Evolutionary conservation across 2,329 filamentous ascomycete genomes (phyloP).

Genomic region (Sarocladiaceae sp.): DNA sequence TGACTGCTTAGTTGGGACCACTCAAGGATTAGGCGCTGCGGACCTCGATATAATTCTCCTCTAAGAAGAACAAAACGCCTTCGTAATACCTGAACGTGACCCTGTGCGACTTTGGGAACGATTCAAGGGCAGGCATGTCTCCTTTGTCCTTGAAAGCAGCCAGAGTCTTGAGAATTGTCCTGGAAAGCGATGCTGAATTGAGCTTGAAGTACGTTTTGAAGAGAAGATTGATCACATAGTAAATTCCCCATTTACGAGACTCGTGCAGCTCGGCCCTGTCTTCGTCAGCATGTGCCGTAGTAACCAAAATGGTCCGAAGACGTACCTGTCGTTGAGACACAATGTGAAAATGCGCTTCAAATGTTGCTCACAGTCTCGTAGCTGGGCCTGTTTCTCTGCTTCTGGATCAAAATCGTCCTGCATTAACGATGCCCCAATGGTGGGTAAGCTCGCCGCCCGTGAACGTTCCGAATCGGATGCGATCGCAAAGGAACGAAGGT

Average conservation of each 20-base stretch:
- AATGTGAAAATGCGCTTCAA: constrained; percentile 89
- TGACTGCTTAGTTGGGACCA: neutral
- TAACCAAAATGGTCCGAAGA: constrained; percentile 10
- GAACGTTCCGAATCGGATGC: constrained; percentile 71
- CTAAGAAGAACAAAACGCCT: constrained; percentile 86
- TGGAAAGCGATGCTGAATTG: constrained; percentile 81
- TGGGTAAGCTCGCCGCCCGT: constrained; percentile 27
- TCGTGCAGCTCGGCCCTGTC: constrained; percentile 72
- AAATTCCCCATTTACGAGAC: constrained; percentile 96
- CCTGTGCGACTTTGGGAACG: constrained; percentile 82
- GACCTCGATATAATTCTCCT: constrained; percentile 84
- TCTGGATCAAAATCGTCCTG: constrained; percentile 79
- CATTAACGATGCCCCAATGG: constrained; percentile 41
- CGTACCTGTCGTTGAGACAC: constrained; percentile 82
- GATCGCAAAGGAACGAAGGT: constrained; percentile 82
- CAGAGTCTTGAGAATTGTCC: constrained; percentile 82
- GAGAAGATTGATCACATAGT: constrained; percentile 86
- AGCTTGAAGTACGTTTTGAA: constrained; percentile 99
- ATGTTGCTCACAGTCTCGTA: constrained; percentile 85
- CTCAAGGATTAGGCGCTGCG: constrained; percentile 12
- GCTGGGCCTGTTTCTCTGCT: constrained; percentile 69
- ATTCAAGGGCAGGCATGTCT: constrained; percentile 73
- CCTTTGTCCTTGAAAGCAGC: constrained; percentile 61
- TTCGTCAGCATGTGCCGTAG: constrained; percentile 3
- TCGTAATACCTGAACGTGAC: constrained; percentile 97